Evolutionary conservation across 768 basidiomycete species (phyloP).

Genomic region (Chalciporus piperatus): DNA sequence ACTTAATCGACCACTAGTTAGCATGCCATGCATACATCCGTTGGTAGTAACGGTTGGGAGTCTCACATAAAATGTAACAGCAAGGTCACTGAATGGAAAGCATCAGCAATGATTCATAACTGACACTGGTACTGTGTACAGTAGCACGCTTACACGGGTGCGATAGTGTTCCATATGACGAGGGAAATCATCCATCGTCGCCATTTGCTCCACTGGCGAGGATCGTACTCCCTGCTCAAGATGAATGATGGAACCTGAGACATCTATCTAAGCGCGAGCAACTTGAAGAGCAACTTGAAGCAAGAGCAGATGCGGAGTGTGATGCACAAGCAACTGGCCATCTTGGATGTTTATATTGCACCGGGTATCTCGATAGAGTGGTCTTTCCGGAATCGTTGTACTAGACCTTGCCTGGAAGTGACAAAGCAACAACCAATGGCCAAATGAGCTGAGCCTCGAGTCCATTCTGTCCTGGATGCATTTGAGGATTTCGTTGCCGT

Average conservation of each 20-base stretch:
- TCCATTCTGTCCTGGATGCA: background rate
- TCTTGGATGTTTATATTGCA: constrained; percentile 14
- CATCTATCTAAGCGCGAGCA: constrained; percentile 7
- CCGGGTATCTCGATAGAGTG: background rate
- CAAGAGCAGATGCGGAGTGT: background rate
- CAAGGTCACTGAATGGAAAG: constrained; percentile 16
- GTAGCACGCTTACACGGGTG: constrained; percentile 24
- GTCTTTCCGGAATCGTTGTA: background rate
- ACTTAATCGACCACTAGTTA: constrained; percentile 13
- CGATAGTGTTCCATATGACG: constrained; percentile 29
- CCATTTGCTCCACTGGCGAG: constrained; percentile 28
- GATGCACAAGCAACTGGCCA: background rate
- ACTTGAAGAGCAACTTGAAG: too few species aligned
- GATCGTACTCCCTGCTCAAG: constrained; percentile 22
- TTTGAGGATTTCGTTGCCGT: background rate
- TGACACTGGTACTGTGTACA: background rate
- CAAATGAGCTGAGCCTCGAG: constrained; percentile 10
- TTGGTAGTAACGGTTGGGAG: background rate
- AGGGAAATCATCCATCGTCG: constrained; percentile 27
- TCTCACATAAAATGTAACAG: constrained; percentile 29
- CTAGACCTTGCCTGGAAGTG: background rate
- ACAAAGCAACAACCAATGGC: constrained; percentile 17
- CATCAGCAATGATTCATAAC: background rate
- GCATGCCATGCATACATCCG: background rate
- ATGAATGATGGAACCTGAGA: constrained; percentile 15